These are phyloP conservation scores for Myrica gale DNA, from an alignment of 306 rosid species.

Conservation along the genomic window DNA sequence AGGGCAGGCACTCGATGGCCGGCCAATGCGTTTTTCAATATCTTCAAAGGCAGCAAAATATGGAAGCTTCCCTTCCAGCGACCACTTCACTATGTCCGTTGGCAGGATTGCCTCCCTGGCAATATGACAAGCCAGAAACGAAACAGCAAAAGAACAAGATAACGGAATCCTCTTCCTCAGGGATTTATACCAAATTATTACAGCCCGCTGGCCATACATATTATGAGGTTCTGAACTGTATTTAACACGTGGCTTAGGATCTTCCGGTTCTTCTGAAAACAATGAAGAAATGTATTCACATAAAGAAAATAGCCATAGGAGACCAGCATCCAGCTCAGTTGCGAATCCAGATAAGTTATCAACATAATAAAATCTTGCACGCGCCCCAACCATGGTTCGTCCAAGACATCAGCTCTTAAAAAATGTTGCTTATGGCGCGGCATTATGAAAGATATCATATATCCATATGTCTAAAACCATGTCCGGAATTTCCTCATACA, in stretches of 20 bases:
- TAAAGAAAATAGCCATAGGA: slow-evolving; percentile 20
- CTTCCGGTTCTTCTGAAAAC: slow-evolving; percentile 51
- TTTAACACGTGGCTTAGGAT: slow-evolving; percentile 31
- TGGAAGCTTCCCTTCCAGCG: slow-evolving; percentile 81
- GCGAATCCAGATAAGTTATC: not conserved
- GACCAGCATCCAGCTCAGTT: slow-evolving; percentile 6
- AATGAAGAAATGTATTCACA: slow-evolving; percentile 33
- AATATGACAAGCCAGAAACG: slow-evolving; percentile 76
- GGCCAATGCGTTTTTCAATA: slow-evolving; percentile 63
- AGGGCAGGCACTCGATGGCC: slow-evolving; percentile 67
- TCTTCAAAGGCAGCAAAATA: slow-evolving; percentile 75
- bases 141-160: slow-evolving; percentile 54
- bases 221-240: slow-evolving; percentile 52
- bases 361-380: not conserved
- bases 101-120: slow-evolving; percentile 78
- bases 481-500: not conserved
- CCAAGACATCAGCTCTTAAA: not conserved
- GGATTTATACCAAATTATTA: slow-evolving; percentile 60
- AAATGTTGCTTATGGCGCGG: not conserved
- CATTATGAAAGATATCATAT: not conserved
- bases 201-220: slow-evolving; percentile 56
- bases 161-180: slow-evolving; percentile 66
- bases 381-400: not conserved
- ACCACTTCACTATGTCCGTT: slow-evolving; percentile 74
- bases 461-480: not conserved